Percentiles rank a stretch among this genome's conserved stretches.
These are phyloP conservation scores for Zopfochytrium polystomum DNA, from an alignment of 371 early-diverging fungal species.

Conservation along the genomic window DNA sequence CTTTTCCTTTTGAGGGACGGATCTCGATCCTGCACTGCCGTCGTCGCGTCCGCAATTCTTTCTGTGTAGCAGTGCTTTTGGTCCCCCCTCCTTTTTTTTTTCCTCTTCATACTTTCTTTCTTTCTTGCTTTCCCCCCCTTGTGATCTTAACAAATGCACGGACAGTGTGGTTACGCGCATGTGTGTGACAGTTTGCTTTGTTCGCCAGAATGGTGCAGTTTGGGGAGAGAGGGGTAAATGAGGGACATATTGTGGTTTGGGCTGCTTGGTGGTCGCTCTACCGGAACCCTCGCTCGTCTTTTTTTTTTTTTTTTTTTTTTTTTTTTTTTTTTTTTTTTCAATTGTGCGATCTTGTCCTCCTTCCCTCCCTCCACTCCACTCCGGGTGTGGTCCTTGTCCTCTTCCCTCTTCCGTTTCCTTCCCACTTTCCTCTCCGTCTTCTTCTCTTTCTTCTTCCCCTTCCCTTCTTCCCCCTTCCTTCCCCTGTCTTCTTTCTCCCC, in stretches of 20 bases:
- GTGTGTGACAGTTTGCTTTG: too few species aligned
- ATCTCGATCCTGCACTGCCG: too few species aligned
- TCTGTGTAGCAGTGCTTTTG: neutral
- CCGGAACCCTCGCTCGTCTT: too few species aligned
- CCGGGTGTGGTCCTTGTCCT: constrained; percentile 1
- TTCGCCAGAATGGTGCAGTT: too few species aligned
- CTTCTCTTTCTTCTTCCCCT: too few species aligned
- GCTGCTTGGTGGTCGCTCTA: too few species aligned
- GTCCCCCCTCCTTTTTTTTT: constrained; percentile 1
- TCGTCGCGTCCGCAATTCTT: too few species aligned
- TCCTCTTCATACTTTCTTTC: neutral
- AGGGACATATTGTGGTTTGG: too few species aligned
- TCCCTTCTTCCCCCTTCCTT: too few species aligned
- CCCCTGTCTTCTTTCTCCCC: too few species aligned
- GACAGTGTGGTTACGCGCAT: neutral
- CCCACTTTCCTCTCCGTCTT: neutral
- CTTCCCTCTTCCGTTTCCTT: neutral
- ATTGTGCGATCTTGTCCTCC: neutral
- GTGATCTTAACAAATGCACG: neutral
- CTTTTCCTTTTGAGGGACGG: too few species aligned
- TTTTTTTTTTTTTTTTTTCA: constrained; percentile 2
- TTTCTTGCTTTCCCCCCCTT: neutral
- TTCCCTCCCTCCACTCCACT: neutral
- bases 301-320: constrained; percentile 4
- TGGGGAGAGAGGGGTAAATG: too few species aligned